Evolutionary conservation across 192 early-diverging fungal genomes (phyloP), one percentile per base, ranked within the genome.

Genomic region (Entomortierella beljakovae): DNA sequence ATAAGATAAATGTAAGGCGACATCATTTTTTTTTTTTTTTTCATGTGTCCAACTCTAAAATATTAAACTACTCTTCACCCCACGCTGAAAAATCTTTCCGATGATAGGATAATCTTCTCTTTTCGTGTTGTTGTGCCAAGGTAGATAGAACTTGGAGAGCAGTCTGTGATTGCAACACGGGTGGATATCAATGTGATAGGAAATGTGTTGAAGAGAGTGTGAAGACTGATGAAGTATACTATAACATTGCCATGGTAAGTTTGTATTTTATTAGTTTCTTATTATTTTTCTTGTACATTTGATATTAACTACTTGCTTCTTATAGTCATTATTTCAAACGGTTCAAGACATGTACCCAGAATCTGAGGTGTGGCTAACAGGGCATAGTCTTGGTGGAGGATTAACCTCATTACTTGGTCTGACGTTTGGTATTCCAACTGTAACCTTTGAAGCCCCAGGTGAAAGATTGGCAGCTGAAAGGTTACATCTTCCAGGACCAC

Each of bases 61-160:
- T 6, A 50, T 15, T 22, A 25, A 18, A 50, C 16, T 25, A 18
- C 10, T 62, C 1, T 48, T 32, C 18, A 43, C 18, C 18, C 42
- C 18, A 43, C 42, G 18, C 9, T 13, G 42, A 8, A 43, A 26
- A 29, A 7, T 26, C 29, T 40, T 7, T 35, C 22, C 5, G 9
- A 15, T 7, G 34, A 29, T 56, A 92, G 90, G 96, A 98, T 83
- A 99, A 98, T 76, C 85, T 93, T 13, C 88, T 98, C 66, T 99
- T 97, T 70, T 96, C 95, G 2, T 99, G 97, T 83, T 99, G 97
- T 82, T 99, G 97, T 82, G 97, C 91, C 9, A 90, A 90, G 42
- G 92, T 92, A 11, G 90, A 90, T 52, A 90, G 89, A 35, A 85
- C 84, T 0, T 99, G 97, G 97, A 81, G 73, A 3, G 81, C 92